Evolutionary conservation across 73 alveolate species (phyloP).

Genomic region (Breviolum minutum): DNA sequence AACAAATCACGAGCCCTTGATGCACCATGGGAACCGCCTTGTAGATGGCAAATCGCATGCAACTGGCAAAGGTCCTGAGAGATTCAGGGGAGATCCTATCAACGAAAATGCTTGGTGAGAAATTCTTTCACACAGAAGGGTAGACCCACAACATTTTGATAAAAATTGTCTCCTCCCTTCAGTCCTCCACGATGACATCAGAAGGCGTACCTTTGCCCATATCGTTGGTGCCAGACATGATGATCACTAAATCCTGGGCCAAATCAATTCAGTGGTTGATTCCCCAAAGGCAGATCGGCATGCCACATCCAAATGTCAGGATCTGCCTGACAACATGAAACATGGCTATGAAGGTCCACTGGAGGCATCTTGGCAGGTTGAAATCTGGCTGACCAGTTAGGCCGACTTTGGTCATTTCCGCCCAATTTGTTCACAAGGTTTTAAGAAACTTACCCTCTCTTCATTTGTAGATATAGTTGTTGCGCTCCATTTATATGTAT

Average conservation of each 20-base stretch:
- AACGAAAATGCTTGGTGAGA: too few species aligned
- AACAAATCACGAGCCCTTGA: not conserved
- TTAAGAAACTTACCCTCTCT: too few species aligned
- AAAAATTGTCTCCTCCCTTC: not conserved
- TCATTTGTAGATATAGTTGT: too few species aligned
- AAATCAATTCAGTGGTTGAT: not conserved
- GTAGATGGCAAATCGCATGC: conserved; percentile 67
- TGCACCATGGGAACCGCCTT: not conserved
- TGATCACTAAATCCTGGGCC: conserved; percentile 62
- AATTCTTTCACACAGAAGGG: not conserved
- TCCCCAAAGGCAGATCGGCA: not conserved
- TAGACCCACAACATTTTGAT: not conserved
- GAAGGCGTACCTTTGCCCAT: conserved; percentile 73
- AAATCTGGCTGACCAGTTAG: too few species aligned
- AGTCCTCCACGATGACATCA: conserved; percentile 49
- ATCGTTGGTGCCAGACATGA: conserved; percentile 94
- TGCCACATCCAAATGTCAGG: not conserved
- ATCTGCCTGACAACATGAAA: not conserved
- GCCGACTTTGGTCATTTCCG: too few species aligned
- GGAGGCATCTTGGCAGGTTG: not conserved
- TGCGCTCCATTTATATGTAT: too few species aligned
- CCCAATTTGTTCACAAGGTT: too few species aligned
- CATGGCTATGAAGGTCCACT: not conserved
- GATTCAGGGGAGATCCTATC: not conserved
- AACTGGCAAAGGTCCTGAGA: conserved; percentile 50